Evolutionary conservation across 208 protist species (phyloP).

Genomic region (Leptomonas seymouri): DNA sequence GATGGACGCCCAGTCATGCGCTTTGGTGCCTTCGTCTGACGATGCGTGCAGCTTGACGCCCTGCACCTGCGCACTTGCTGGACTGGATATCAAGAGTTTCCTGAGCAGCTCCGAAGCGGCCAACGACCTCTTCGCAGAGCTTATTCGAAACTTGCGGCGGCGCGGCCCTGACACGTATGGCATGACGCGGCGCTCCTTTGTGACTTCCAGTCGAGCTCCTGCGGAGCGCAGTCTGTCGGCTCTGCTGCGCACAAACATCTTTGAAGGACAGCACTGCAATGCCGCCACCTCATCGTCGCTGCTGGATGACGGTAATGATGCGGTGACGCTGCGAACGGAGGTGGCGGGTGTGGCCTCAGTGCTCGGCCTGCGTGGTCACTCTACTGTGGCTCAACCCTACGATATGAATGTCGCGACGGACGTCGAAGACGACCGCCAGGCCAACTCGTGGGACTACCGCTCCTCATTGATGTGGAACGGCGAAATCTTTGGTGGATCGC

Average conservation of each 20-base stretch:
- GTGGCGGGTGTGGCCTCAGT: conserved; percentile 64
- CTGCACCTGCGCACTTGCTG: conserved; percentile 18
- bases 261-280: neutral
- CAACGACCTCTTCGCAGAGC: conserved; percentile 31
- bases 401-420: conserved; percentile 56
- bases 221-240: neutral
- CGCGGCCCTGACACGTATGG: conserved; percentile 56
- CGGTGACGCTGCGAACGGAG: conserved; percentile 28
- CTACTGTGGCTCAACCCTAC: conserved; percentile 69
- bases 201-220: conserved; percentile 8
- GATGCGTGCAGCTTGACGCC: conserved; percentile 16
- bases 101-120: conserved; percentile 14
- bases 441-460: conserved; percentile 23
- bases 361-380: conserved; percentile 61
- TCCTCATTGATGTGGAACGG: conserved; percentile 88
- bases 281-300: neutral
- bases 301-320: neutral
- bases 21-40: conserved; percentile 1
- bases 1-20: neutral
- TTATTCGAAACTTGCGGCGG: conserved; percentile 50
- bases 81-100: conserved; percentile 22
- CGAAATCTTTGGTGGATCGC: conserved; percentile 79
- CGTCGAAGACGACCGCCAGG: conserved; percentile 33
- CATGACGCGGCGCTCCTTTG: conserved; percentile 41
- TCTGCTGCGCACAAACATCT: neutral